These are phyloP conservation scores for Zymoseptoria crescenta DNA, from an alignment of 2,329 filamentous ascomycete species.

Conservation along the genomic window DNA sequence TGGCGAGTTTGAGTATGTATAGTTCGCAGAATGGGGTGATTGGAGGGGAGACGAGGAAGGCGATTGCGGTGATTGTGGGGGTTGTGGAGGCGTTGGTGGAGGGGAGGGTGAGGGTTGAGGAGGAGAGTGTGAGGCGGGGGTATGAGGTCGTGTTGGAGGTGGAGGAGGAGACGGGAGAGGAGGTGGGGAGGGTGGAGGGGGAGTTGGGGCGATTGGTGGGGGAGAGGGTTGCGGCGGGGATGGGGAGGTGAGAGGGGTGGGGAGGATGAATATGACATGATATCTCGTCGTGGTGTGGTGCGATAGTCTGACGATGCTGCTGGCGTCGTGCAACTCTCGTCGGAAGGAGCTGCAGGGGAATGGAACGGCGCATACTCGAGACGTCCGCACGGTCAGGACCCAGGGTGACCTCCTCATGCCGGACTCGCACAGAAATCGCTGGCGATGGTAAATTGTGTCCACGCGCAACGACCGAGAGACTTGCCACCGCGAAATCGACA, in stretches of 20 bases:
- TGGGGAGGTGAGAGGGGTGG: not conserved
- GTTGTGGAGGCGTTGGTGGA: conserved; percentile 78
- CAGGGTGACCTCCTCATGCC: too few species aligned
- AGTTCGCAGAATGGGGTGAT: conserved; percentile 92
- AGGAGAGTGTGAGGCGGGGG: conserved; percentile 74
- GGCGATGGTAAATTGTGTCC: too few species aligned
- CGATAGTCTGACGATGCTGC: too few species aligned
- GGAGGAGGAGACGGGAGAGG: conserved; percentile 37
- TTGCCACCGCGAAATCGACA: too few species aligned
- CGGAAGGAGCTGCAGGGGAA: too few species aligned
- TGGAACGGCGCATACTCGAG: too few species aligned
- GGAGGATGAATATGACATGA: too few species aligned
- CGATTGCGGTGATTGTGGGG: conserved; percentile 77
- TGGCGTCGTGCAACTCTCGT: too few species aligned
- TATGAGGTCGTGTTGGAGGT: conserved; percentile 78
- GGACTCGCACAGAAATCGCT: too few species aligned
- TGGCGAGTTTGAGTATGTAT: conserved; percentile 76
- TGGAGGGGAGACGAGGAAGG: conserved; percentile 64
- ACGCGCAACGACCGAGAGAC: too few species aligned
- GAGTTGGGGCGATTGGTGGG: not conserved
- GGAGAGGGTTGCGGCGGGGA: not conserved
- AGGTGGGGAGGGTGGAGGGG: not conserved
- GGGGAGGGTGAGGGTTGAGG: conserved; percentile 75
- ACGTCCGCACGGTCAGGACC: too few species aligned
- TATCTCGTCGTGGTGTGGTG: too few species aligned